Evolutionary conservation across 148 eudicot species (phyloP), one percentile per base, ranked within the genome.

Genomic region (Polygonum maritimum): DNA sequence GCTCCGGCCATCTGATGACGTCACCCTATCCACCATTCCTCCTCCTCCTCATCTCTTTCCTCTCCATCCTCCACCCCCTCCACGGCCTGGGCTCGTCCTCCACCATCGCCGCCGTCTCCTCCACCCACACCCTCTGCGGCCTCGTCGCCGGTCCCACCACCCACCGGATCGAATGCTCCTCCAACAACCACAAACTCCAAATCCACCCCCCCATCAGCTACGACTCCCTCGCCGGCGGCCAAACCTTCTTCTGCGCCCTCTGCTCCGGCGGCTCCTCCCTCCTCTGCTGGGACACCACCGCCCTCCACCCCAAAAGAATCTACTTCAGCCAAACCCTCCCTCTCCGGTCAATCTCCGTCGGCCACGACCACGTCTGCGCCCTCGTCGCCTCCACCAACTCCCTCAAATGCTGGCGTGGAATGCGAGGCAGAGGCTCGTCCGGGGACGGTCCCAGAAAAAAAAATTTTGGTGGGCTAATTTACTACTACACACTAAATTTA

Each of bases 171-270:
- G 82, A 87, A 65, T 95, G 98, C 83, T 85, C 63, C 76, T 75
- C 60, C 22, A 67, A 67, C 4, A 78, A 74, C 5, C 40, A 11
- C 0, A 44, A 65, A 11, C 18, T 76, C n/a, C 14, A 31, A 12
- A 22, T 88, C 55, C 80, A 71, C 2, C 91, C 92, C 31, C 74
- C 80, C 26, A 75, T 79, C 69, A 87, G 94, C 67, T 95, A 84
- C 79, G 85, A 86, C 67, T 80, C 81, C 71, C 74, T 94, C 79
- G 75, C 93, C 71, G 98, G 93, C 52, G 97, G 97, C 60, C 77
- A 69, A 44, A 80, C 74, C 78, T 79, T 86, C 71, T 84, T 94
- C 81, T 92, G 97, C 85, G 98, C 83, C 12, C 75, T 90, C 5
- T 76, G 88, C 19, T 88, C 91, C 74, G 97, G 94, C 62, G 97